These are phyloP conservation scores for Calonectria fujianensis DNA, from an alignment of 2,329 filamentous ascomycete genomes.

Conservation along the genomic window DNA sequence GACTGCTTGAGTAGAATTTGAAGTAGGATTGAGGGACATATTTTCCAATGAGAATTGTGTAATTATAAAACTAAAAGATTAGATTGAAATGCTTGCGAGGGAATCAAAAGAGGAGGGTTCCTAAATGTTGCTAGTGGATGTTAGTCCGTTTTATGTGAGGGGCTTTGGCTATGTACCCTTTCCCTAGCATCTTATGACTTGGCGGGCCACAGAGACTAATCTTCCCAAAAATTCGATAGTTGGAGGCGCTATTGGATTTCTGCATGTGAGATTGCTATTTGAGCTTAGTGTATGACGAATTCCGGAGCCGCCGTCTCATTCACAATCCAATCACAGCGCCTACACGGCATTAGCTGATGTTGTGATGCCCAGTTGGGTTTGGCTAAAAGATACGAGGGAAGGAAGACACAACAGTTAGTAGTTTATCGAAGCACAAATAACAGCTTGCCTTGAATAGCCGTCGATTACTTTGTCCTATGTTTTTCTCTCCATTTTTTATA, in stretches of 20 bases:
- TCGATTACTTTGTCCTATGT: no score
- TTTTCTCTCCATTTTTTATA: no score
- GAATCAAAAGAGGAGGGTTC: background rate
- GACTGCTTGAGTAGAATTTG: background rate
- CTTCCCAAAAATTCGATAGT: background rate
- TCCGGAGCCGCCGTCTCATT: background rate
- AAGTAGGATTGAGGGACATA: background rate
- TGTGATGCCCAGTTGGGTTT: background rate
- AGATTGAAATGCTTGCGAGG: background rate
- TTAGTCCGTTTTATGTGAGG: background rate
- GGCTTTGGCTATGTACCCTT: background rate
- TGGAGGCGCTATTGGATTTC: slow-evolving; percentile 1
- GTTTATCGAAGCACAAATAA: background rate
- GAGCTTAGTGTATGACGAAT: background rate
- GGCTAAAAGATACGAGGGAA: background rate
- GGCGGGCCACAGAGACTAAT: background rate
- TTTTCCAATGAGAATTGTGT: background rate
- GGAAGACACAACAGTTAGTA: background rate
- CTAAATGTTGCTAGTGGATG: background rate
- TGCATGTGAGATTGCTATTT: background rate
- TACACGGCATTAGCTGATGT: background rate
- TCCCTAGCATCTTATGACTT: background rate
- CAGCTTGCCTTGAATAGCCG: background rate
- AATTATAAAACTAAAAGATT: background rate
- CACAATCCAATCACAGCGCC: background rate